Percentiles rank a stretch among this genome's conserved stretches.
phyloP scores from a whole-genome alignment of 345 rosid genomes.

The Gossypium sturtianum region DNA sequence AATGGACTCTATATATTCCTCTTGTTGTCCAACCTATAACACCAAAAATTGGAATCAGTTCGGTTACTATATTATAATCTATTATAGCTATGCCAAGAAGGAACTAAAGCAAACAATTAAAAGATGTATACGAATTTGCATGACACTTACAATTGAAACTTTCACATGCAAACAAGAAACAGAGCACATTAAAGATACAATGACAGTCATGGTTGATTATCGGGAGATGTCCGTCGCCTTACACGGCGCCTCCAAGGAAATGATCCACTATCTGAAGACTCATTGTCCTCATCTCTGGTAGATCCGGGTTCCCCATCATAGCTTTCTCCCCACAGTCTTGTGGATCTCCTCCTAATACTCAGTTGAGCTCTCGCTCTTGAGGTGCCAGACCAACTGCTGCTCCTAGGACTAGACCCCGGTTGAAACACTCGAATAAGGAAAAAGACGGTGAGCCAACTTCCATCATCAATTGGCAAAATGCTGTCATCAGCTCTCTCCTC shows the following conservation, averaged over 20 bases:
- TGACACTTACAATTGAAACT: conserved; percentile 22
- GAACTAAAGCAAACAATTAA: not conserved
- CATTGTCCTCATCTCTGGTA: conserved; percentile 63
- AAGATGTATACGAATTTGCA: not conserved
- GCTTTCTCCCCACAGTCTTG: conserved; percentile 82
- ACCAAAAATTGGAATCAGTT: too few species aligned
- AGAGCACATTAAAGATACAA: not conserved
- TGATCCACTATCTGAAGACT: conserved; percentile 53
- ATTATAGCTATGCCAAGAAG: not conserved
- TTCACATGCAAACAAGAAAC: conserved; percentile 12
- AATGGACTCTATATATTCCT: not conserved
- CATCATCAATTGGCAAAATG: conserved; percentile 52
- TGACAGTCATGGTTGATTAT: conserved; percentile 30
- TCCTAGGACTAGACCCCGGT: conserved; percentile 66
- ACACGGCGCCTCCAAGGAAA: conserved; percentile 36
- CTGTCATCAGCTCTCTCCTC: conserved; percentile 64
- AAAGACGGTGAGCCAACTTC: conserved; percentile 80
- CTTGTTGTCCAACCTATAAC: not conserved
- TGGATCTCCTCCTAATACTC: conserved; percentile 60
- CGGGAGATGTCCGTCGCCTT: conserved; percentile 43
- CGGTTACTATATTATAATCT: not conserved
- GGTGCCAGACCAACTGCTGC: conserved; percentile 71
- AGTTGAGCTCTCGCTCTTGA: conserved; percentile 66
- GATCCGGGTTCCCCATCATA: conserved; percentile 63
- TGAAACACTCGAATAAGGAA: conserved; percentile 79